These are phyloP conservation scores for Eremochloa ophiuroides DNA, from an alignment of 176 grass and related monocot species.

Conservation along the genomic window DNA sequence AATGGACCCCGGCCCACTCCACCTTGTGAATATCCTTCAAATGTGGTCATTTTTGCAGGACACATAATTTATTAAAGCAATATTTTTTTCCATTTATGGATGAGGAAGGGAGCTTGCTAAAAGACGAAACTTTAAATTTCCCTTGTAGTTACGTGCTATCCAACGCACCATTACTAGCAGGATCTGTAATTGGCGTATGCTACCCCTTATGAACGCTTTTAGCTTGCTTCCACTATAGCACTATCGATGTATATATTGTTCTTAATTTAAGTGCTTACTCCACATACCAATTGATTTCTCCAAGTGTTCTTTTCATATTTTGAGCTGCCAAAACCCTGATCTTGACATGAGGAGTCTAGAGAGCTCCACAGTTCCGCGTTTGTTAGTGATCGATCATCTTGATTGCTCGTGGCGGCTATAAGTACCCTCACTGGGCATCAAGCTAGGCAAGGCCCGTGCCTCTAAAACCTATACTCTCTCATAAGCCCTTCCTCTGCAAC, in stretches of 20 bases:
- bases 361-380: background rate
- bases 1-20: too few species aligned
- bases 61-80: too few species aligned
- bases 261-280: conserved; percentile 19
- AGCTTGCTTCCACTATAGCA: conserved; percentile 26
- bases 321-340: background rate
- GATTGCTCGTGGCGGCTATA: conserved; percentile 17
- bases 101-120: too few species aligned
- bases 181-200: too few species aligned
- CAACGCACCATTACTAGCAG: too few species aligned
- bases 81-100: too few species aligned
- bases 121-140: too few species aligned
- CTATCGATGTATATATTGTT: conserved; percentile 6
- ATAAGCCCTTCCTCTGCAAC: background rate
- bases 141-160: too few species aligned
- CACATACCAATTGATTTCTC: conserved; percentile 28
- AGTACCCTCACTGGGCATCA: conserved; percentile 26
- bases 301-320: conserved; percentile 24
- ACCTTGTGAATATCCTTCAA: too few species aligned
- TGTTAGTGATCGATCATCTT: background rate
- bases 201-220: background rate
- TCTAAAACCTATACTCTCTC: background rate
- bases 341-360: conserved; percentile 9
- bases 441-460: conserved; percentile 52
- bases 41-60: too few species aligned